phyloP scores from a whole-genome alignment of 2,329 filamentous ascomycete genomes.

The Penicillium corylophilum region DNA sequence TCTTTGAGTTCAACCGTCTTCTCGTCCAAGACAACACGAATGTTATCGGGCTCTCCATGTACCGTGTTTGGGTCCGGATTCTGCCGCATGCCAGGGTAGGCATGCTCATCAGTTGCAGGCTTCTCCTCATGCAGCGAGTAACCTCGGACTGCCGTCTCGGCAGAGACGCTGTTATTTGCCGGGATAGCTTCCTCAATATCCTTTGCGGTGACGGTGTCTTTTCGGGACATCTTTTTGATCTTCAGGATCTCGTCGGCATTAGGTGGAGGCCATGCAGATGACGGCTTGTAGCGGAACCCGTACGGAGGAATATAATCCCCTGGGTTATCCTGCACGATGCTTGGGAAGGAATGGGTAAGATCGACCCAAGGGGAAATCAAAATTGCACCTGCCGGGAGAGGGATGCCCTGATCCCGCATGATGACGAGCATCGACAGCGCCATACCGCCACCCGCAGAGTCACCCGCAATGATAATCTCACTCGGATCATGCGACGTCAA shows the following conservation, averaged over 20 bases:
- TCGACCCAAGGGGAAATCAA: conserved; percentile 96
- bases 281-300: conserved; percentile 90
- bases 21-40: conserved; percentile 71
- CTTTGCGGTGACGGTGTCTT: conserved; percentile 36
- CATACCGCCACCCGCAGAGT: conserved; percentile 93
- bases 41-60: conserved; percentile 33
- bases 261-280: conserved; percentile 86
- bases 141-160: conserved; percentile 35
- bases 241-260: conserved; percentile 69
- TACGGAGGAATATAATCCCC: conserved; percentile 84
- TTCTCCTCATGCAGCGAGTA: conserved; percentile 26
- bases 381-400: conserved; percentile 84
- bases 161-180: conserved; percentile 18
- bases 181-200: conserved; percentile 22
- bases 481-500: conserved; percentile 72
- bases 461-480: conserved; percentile 83
- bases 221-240: conserved; percentile 48
- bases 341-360: conserved; percentile 92
- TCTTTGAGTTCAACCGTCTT: conserved; percentile 74
- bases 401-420: conserved; percentile 77
- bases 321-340: conserved; percentile 68
- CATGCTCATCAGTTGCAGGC: conserved; percentile 10
- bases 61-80: conserved; percentile 16
- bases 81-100: conserved; percentile 25
- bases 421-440: conserved; percentile 74